Base-by-base conservation (phyloP, 2,329 filamentous ascomycete genomes). In the Sphaerulina musiva region DNA sequence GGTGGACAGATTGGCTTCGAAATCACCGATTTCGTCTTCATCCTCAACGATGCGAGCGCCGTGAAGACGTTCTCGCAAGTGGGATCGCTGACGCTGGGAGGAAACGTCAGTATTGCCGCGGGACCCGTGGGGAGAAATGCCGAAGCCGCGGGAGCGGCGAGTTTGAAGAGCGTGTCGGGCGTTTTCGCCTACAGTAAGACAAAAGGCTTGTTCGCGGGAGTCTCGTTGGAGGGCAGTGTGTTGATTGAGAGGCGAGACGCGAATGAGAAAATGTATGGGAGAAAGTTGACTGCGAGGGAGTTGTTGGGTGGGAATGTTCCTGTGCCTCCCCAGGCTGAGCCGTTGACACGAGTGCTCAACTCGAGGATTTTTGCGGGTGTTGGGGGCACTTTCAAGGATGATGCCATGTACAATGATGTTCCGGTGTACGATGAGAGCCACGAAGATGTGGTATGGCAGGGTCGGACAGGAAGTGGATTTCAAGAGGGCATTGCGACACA, bases 161-260 rank as follows among this genome's bases (percentile, higher is more conserved):
- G 89, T 63, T 78, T 95, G 59, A 92, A 84, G 76, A 85, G 89
- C 59, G 86, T 97, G 7, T 87, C 91, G 0, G 93, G 89, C 50
- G 85, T 98, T 47, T 98, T 98, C 77, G 89, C 88, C 66, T 98
- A 98, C 78, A 93, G 87, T 70, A 97, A 96, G 75, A 98, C 93
- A 10, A 97, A 96, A 76, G 93, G 93, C 17, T 76, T 98, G 32
- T 98, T 98, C 65, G 93, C 93, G 4, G 93, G 93, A 68, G 91
- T 98, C 46, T 95, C 88, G 63, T 76, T 98, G 62, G 93, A 98
- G 71, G 93, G 93, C 20, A 92, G 87, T 58, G 90, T 88, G 50
- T 85, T 98, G 61, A 88, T 97, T 59, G 93, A 98, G 75, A 83
- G 93, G 60, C 86, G 90, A 74, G 93, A 98, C 72, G 93, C 93